Conservation (phyloP, 306 rosid genomes). For the Trifolium subterraneum region DNA sequence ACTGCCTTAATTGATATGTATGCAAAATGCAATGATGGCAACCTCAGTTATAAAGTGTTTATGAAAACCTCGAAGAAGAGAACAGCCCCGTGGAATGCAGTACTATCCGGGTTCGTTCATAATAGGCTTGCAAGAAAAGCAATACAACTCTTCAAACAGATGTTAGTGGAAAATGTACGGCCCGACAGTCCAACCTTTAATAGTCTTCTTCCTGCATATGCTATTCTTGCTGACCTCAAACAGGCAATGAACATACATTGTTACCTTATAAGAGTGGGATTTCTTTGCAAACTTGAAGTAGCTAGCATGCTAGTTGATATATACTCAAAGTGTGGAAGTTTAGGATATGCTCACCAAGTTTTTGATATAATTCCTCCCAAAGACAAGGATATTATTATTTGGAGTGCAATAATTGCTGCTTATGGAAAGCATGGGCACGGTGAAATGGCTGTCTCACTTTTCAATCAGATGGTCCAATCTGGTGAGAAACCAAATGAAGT, state of each 20-base stretch:
- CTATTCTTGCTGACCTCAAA: conserved; percentile 70
- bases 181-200: conserved; percentile 69
- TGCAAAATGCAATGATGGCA: conserved; percentile 54
- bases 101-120: conserved; percentile 68
- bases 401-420: conserved; percentile 78
- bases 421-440: conserved; percentile 85
- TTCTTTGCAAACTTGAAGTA: conserved; percentile 64
- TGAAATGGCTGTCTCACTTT: conserved; percentile 68
- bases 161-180: conserved; percentile 62
- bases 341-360: conserved; percentile 64
- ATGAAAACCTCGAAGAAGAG: conserved; percentile 61
- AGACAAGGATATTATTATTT: conserved; percentile 67
- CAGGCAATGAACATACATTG: conserved; percentile 76
- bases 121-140: conserved; percentile 72
- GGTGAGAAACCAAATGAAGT: conserved; percentile 75
- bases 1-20: conserved; percentile 87
- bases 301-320: conserved; percentile 75
- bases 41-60: conserved; percentile 62
- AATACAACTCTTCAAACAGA: conserved; percentile 63
- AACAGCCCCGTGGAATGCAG: conserved; percentile 83
- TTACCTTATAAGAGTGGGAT: conserved; percentile 68
- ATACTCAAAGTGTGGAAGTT: conserved; percentile 77
- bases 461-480: conserved; percentile 77
- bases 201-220: conserved; percentile 81
- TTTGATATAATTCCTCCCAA: conserved; percentile 57